Evolutionary conservation across 2,329 filamentous ascomycete genomes (phyloP), one percentile per base, ranked within the genome.

Genomic region (Curvularia lunata): DNA sequence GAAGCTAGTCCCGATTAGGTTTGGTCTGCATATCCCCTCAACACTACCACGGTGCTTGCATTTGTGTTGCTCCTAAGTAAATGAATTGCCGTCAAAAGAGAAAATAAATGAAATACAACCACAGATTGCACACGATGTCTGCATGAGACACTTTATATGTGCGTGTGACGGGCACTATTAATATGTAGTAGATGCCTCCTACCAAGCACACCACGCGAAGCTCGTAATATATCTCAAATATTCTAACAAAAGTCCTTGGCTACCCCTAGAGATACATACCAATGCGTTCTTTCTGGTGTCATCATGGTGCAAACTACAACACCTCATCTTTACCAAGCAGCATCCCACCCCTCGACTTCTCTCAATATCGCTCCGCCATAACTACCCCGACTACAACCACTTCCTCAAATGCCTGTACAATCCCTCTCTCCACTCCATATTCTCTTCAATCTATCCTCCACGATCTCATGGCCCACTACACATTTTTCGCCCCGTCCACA

Each of bases 1-100:
- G 16, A 12, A 8, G 37, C 42, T 56, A 58, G n/a, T 30, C 55
- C 25, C 10, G 25, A 40, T 54, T 45, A 10, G 55, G 55, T 10
- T 23, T 49, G 27, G 55, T 10, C n/a, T 27, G 18, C 19, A 1
- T 21, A 48, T 25, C 30, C 43, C 32, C 47, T 27, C 46, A 48
- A n/a, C 23, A 38, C 23, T 48, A 38, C 46, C 46, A 27, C 21
- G 46, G 32, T 21, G 10, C 46, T 27, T 25, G 19, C 23, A 48
- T 18, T 16, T n/a, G 34, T 25, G 12, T 9, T 18, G 12, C 21
- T 37, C 32, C 10, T 27, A 13, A 48, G 5, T 28, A n/a, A 16
- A 18, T 37, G 13, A 6, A 48, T 32, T 48, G 46, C 30, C 21
- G 16, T 10, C 19, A 25, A 37, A n/a, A 27, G 5, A 48, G 46